phyloP scores from a whole-genome alignment of 164 flowering plant species.

The Aristolochia contorta region DNA sequence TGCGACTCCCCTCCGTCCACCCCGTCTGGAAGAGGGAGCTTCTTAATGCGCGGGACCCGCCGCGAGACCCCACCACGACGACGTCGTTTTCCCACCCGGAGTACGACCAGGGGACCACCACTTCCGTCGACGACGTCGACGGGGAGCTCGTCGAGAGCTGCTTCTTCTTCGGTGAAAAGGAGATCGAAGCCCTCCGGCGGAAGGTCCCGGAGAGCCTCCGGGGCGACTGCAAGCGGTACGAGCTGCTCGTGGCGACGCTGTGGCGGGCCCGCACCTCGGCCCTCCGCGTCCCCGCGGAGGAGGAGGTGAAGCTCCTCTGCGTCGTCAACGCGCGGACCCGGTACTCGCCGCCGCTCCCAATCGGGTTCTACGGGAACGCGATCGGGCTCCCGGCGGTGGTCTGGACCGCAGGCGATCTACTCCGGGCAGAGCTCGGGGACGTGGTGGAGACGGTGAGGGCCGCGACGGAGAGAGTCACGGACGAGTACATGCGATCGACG shows the following conservation, averaged over 20 bases:
- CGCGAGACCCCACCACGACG: too few relatives aligned
- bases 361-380: conserved; percentile 25
- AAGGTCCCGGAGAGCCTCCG: conserved; percentile 13
- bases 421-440: conserved; percentile 15
- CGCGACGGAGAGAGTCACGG: conserved; percentile 12
- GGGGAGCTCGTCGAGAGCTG: conserved; percentile 13
- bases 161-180: conserved; percentile 20
- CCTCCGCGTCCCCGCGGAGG: conserved; percentile 10
- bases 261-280: conserved; percentile 32
- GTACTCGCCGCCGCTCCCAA: conserved; percentile 14
- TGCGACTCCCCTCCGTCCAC: conserved; percentile 12
- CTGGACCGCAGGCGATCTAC: background rate
- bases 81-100: conserved; percentile 13
- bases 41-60: conserved; percentile 19
- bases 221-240: conserved; percentile 13
- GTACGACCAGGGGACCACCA: conserved; percentile 12
- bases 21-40: conserved; percentile 22
- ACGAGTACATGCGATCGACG: conserved; percentile 24
- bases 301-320: conserved; percentile 13
- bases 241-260: conserved; percentile 20
- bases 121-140: background rate
- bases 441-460: conserved; percentile 16
- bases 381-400: conserved; percentile 13
- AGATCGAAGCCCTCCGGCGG: conserved; percentile 9
- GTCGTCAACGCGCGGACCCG: conserved; percentile 11